Conservation (phyloP, 2,329 filamentous ascomycete genomes). For the Aspergillus flavus region DNA sequence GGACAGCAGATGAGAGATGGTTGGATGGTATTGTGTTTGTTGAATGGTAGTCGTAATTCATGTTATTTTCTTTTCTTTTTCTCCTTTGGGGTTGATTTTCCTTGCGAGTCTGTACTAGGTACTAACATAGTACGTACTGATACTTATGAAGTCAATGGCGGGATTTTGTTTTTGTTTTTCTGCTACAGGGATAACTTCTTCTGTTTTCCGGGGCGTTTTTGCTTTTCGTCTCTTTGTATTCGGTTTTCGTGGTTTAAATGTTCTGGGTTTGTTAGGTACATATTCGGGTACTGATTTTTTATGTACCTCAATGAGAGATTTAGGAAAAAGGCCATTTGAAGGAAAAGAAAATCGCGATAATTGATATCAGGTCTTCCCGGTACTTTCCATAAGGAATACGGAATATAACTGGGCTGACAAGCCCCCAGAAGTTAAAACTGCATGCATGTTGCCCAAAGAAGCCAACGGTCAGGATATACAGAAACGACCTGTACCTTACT, state of each 20-base stretch:
- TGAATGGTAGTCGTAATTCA: background rate
- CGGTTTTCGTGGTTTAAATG: background rate
- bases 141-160: too few relatives aligned
- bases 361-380: background rate
- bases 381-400: background rate
- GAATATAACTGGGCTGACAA: background rate
- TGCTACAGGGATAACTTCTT: background rate
- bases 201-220: background rate
- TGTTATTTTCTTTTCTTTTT: background rate
- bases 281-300: background rate
- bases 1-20: background rate
- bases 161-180: too few relatives aligned
- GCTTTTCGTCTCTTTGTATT: background rate
- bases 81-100: background rate
- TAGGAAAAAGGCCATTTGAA: background rate
- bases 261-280: background rate
- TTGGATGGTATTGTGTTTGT: background rate
- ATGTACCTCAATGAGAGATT: background rate
- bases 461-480: conserved; percentile 9
- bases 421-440: conserved; percentile 1
- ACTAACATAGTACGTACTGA: too few relatives aligned
- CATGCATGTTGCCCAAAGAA: conserved; percentile 17
- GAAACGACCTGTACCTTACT: background rate
- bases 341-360: background rate
- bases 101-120: background rate